A percentile compares a stretch with the other conserved stretches of the same genome.
phyloP scores from a whole-genome alignment of 129 eudicot species.

The Mikania micrantha region DNA sequence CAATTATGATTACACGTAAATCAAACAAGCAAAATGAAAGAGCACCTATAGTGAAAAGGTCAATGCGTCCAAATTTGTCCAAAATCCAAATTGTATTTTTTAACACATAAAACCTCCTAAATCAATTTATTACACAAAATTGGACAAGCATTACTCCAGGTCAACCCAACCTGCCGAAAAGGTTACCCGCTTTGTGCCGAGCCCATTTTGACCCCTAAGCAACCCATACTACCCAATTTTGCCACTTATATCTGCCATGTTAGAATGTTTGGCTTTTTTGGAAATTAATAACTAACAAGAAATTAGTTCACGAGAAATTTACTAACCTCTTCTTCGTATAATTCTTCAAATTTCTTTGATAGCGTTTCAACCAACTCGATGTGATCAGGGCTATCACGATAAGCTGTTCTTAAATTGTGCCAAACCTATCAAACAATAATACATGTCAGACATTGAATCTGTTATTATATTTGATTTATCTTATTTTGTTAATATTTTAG shows the following conservation, averaged over 20 bases:
- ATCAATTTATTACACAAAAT: background rate
- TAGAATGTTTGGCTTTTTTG: background rate
- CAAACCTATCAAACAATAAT: slow-evolving; percentile 52
- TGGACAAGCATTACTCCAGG: background rate
- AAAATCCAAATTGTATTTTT: background rate
- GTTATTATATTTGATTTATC: background rate
- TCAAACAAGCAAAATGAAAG: background rate
- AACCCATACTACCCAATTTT: background rate
- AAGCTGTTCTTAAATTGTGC: slow-evolving; percentile 72
- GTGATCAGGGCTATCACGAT: slow-evolving; percentile 50
- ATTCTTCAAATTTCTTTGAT: slow-evolving; percentile 52
- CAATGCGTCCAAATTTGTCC: background rate
- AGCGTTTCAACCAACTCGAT: slow-evolving; percentile 54
- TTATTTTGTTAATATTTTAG: background rate
- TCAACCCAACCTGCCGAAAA: background rate
- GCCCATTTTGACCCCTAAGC: background rate
- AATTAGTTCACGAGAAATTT: background rate
- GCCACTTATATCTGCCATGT: background rate
- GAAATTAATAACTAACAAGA: background rate
- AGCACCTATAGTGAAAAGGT: background rate
- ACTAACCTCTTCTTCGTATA: slow-evolving; percentile 82
- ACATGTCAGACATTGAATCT: slow-evolving; percentile 7
- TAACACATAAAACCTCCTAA: background rate
- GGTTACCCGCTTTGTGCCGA: background rate
- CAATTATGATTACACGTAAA: background rate